These are phyloP conservation scores for Beauveria bassiana DNA, from an alignment of 2,329 filamentous ascomycete species.

Conservation along the genomic window DNA sequence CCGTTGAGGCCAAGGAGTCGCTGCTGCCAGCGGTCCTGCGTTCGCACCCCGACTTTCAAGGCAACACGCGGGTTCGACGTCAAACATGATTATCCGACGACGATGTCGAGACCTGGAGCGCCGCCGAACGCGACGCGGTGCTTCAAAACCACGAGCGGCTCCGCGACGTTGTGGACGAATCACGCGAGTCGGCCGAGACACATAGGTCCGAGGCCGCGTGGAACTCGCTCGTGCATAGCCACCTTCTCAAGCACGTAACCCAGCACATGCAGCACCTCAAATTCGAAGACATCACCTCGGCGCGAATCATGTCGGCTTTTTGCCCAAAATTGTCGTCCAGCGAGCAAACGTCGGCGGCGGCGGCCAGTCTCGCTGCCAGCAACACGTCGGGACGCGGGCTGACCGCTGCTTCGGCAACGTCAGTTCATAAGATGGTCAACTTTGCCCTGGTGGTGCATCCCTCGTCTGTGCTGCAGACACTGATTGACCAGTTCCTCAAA, in stretches of 20 bases:
- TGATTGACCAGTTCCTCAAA: constrained; percentile 5
- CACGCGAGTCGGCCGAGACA: not conserved
- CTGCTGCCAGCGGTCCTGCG: not conserved
- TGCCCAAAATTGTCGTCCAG: not conserved
- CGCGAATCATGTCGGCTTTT: constrained; percentile 8
- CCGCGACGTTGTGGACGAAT: not conserved
- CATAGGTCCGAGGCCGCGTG: constrained; percentile 10
- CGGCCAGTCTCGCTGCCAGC: not conserved
- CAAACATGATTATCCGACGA: not conserved
- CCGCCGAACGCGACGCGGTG: not conserved
- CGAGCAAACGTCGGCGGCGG: not conserved
- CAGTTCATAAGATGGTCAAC: constrained; percentile 14
- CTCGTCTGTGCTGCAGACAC: not conserved
- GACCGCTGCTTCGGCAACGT: not conserved
- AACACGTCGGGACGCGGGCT: not conserved
- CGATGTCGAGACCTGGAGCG: not conserved
- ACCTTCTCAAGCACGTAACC: constrained; percentile 1
- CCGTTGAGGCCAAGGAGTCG: not conserved
- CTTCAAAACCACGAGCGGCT: not conserved
- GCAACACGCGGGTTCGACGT: not conserved
- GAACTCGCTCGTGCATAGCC: constrained; percentile 9
- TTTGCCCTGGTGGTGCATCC: constrained; percentile 10
- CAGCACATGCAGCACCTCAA: not conserved
- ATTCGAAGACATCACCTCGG: constrained; percentile 11
- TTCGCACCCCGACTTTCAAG: not conserved